A percentile compares a stretch with the other conserved stretches of the same genome.
Evolutionary conservation across 2,329 filamentous ascomycete species (phyloP).

Genomic region (Paracoccidioides lutzii): DNA sequence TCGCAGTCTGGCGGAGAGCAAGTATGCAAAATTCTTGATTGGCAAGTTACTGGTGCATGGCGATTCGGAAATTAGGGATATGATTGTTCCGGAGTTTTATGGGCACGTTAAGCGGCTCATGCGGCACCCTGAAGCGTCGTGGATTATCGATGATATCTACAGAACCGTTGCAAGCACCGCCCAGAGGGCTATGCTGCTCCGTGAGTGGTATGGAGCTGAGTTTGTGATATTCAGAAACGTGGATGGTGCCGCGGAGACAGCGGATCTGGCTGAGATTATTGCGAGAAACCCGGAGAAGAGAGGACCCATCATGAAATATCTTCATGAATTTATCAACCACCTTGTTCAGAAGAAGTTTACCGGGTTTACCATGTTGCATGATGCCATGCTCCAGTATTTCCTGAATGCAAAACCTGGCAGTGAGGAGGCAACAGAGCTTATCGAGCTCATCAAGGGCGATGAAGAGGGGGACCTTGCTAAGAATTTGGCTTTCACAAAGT

Average conservation of each 20-base stretch:
- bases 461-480: slow-evolving; percentile 82
- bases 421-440: slow-evolving; percentile 72
- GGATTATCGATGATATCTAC: slow-evolving; percentile 97
- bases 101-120: slow-evolving; percentile 85
- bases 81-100: slow-evolving; percentile 90
- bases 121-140: slow-evolving; percentile 89
- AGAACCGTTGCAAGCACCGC: slow-evolving; percentile 70
- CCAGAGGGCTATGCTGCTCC: slow-evolving; percentile 72
- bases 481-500: slow-evolving; percentile 91
- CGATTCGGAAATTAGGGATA: slow-evolving; percentile 61
- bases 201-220: slow-evolving; percentile 94
- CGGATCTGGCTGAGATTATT: slow-evolving; percentile 56
- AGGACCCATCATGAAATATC: slow-evolving; percentile 69
- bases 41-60: slow-evolving; percentile 92
- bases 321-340: slow-evolving; percentile 77
- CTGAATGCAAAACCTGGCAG: slow-evolving; percentile 62
- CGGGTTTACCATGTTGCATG: slow-evolving; percentile 94
- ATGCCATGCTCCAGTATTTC: slow-evolving; percentile 97
- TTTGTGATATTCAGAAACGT: slow-evolving; percentile 65
- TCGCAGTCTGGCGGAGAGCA: slow-evolving; percentile 74
- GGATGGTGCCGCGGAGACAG: slow-evolving; percentile 37
- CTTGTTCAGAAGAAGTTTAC: slow-evolving; percentile 94
- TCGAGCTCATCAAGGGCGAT: slow-evolving; percentile 83
- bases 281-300: slow-evolving; percentile 71
- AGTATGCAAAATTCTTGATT: slow-evolving; percentile 94